These are phyloP conservation scores for Tilletia indica DNA, from an alignment of 1,284 basidiomycete species.

Conservation along the genomic window DNA sequence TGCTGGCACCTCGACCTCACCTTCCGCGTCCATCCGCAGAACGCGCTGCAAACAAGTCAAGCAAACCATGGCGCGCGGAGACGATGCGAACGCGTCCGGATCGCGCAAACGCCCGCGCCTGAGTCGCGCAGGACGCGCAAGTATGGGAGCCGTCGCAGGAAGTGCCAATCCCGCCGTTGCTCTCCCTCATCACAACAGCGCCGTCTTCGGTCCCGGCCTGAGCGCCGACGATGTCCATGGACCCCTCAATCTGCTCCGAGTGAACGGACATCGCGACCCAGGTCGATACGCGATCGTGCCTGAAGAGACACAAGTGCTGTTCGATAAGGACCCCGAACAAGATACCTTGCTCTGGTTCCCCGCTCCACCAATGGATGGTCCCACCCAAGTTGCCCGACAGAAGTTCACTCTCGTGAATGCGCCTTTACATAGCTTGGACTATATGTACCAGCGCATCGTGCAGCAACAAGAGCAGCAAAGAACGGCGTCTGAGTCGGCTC, in stretches of 20 bases:
- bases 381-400: neutral
- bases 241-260: neutral
- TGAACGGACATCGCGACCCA: slow-evolving; percentile 9
- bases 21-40: too few relatives aligned
- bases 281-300: neutral
- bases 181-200: too few relatives aligned
- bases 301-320: slow-evolving; percentile 3
- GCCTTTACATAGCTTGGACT: slow-evolving; percentile 9
- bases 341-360: slow-evolving; percentile 8
- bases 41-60: too few relatives aligned
- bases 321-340: slow-evolving; percentile 10
- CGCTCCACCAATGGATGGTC: slow-evolving; percentile 3
- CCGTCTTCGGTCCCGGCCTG: neutral
- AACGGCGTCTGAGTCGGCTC: neutral
- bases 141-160: too few relatives aligned
- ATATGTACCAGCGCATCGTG: slow-evolving; percentile 4
- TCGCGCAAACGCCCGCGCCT: too few relatives aligned
- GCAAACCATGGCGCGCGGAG: too few relatives aligned
- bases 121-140: too few relatives aligned
- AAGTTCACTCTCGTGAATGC: neutral
- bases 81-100: too few relatives aligned
- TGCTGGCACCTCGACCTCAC: too few relatives aligned
- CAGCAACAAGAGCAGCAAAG: neutral
- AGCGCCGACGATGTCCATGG: slow-evolving; percentile 7
- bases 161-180: too few relatives aligned